Conservation (phyloP, 768 basidiomycete genomes). For the Gymnopilus dilepis region DNA sequence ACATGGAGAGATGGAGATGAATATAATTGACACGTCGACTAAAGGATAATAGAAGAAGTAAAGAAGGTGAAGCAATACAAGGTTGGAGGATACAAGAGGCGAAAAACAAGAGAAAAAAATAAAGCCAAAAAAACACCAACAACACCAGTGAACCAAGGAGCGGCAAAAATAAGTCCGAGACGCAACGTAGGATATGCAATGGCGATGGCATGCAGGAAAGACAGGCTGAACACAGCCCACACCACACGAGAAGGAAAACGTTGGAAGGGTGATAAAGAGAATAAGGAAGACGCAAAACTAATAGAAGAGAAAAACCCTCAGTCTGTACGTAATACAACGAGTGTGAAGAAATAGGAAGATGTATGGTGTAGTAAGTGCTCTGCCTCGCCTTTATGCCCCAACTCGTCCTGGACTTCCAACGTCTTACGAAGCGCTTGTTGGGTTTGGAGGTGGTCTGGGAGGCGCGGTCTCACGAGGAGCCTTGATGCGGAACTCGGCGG, state of each 20-base stretch:
- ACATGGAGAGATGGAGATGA: slow-evolving; percentile 3
- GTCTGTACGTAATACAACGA: slow-evolving; percentile 28
- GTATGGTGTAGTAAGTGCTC: slow-evolving; percentile 30
- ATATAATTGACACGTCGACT: slow-evolving; percentile 16
- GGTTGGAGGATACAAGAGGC: not conserved
- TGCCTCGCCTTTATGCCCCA: slow-evolving; percentile 10
- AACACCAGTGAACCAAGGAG: not conserved
- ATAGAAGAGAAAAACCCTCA: slow-evolving; percentile 24
- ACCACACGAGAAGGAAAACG: slow-evolving; percentile 9
- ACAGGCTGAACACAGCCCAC: not conserved
- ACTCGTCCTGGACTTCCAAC: not conserved
- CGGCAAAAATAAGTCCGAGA: not conserved
- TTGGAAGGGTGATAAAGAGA: slow-evolving; percentile 18
- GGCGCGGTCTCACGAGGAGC: slow-evolving; percentile 56
- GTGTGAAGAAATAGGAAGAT: slow-evolving; percentile 19
- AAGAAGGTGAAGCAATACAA: not conserved
- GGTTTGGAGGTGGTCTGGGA: slow-evolving; percentile 12
- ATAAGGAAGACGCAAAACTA: slow-evolving; percentile 20
- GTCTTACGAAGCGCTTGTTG: slow-evolving; percentile 12
- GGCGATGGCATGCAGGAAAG: not conserved
- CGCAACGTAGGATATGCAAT: not conserved
- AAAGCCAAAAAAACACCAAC: slow-evolving; percentile 11
- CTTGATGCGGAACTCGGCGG: slow-evolving; percentile 80
- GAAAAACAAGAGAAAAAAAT: slow-evolving; percentile 13
- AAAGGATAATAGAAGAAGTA: slow-evolving; percentile 2